Evolutionary conservation across 2,329 filamentous ascomycete species (phyloP).

Genomic region (Aotearoamyces nothofagi): DNA sequence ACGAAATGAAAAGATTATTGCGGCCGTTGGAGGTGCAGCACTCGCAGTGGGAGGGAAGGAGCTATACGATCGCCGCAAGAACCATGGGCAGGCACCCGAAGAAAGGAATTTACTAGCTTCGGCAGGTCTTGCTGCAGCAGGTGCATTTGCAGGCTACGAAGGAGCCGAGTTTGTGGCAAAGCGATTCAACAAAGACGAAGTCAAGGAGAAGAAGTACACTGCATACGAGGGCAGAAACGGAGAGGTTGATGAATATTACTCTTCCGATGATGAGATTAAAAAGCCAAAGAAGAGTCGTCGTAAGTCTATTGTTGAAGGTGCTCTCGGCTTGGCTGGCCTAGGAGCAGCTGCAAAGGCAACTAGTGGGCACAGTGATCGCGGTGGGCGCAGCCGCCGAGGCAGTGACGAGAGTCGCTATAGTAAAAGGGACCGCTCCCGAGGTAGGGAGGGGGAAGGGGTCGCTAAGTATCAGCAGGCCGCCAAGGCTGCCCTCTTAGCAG

Average conservation of each 20-base stretch:
- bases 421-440: slow-evolving; percentile 30
- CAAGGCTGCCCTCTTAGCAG: slow-evolving; percentile 79
- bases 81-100: slow-evolving; percentile 26
- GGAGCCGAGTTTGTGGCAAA: slow-evolving; percentile 50
- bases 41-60: slow-evolving; percentile 52
- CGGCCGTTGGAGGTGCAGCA: slow-evolving; percentile 48
- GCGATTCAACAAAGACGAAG: slow-evolving; percentile 25
- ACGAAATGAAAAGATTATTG: slow-evolving; percentile 51
- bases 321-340: slow-evolving; percentile 43
- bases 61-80: slow-evolving; percentile 46
- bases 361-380: slow-evolving; percentile 28
- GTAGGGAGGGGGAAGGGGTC: slow-evolving; percentile 30
- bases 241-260: slow-evolving; percentile 36
- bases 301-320: slow-evolving; percentile 49
- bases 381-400: slow-evolving; percentile 22
- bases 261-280: slow-evolving; percentile 34
- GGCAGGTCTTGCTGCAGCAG: slow-evolving; percentile 46
- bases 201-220: slow-evolving; percentile 35
- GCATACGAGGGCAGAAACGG: slow-evolving; percentile 39
- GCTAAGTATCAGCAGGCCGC: slow-evolving; percentile 70
- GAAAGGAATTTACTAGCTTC: slow-evolving; percentile 43
- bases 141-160: slow-evolving; percentile 47
- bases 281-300: slow-evolving; percentile 40
- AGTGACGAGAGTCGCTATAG: slow-evolving; percentile 25
- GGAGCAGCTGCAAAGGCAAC: slow-evolving; percentile 45